Percentiles rank a stretch among this genome's conserved stretches.
These are phyloP conservation scores for Hippophae gyantsensis DNA, from an alignment of 306 rosid species.

Conservation along the genomic window DNA sequence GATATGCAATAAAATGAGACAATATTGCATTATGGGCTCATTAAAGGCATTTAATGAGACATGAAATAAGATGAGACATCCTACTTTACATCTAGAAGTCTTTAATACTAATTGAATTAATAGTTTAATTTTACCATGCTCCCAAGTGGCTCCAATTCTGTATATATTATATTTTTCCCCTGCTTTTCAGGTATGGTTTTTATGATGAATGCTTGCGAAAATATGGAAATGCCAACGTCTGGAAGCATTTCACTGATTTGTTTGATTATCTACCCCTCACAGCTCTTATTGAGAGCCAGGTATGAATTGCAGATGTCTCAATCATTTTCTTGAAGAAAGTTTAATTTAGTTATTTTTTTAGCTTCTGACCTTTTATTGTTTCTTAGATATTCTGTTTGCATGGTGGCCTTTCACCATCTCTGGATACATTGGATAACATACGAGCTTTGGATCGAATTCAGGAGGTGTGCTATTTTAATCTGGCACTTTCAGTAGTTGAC, in stretches of 20 bases:
- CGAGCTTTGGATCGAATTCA: conserved; percentile 93
- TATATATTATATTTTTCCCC: conserved; percentile 17
- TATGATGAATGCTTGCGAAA: conserved; percentile 98
- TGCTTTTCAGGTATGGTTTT: conserved; percentile 82
- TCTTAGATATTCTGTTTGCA: conserved; percentile 90
- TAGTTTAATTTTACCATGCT: neutral
- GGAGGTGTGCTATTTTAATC: conserved; percentile 43
- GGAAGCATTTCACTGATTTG: conserved; percentile 86
- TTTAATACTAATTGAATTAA: too few relatives aligned
- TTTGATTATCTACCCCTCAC: conserved; percentile 96
- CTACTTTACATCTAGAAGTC: too few relatives aligned
- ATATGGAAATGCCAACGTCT: conserved; percentile 95
- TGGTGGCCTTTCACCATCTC: conserved; percentile 95
- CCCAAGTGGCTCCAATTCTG: neutral
- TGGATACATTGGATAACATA: conserved; percentile 89
- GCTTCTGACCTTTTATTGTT: conserved; percentile 21
- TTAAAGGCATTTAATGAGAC: too few relatives aligned
- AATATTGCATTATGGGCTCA: too few relatives aligned
- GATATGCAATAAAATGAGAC: too few relatives aligned
- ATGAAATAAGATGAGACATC: too few relatives aligned
- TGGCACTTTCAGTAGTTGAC: neutral
- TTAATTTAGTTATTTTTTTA: conserved; percentile 5
- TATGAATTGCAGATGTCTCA: conserved; percentile 17
- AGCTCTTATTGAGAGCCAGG: conserved; percentile 99
- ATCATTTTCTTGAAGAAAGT: neutral